Base-by-base conservation (phyloP, 2,329 filamentous ascomycete species). In the Microsporum canis region DNA sequence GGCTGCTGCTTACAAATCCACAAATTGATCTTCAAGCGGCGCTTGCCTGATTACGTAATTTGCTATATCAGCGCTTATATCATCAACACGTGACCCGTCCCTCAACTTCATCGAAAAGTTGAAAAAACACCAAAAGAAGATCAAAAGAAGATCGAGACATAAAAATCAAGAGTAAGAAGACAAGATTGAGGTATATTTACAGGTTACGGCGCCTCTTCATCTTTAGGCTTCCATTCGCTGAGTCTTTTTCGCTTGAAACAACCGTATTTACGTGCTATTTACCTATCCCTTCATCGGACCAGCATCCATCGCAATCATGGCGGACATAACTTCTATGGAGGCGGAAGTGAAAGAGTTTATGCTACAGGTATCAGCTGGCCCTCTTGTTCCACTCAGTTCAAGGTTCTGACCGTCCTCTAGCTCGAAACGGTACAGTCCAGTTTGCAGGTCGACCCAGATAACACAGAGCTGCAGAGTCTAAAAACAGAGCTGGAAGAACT, bases 401-500 rank as follows among this genome's bases (percentile, higher is more conserved):
- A 29, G 41, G 49, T 5, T 33, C 55, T 59, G 53, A 47, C 57
- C 31, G 55, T 4, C 56, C 63, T 29, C 6, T 69, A 91, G 88
- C 84, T 95, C 71, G 88, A 91, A 70, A 85, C 89, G 41, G 85
- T 96, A 63, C 78, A 86, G 69, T 79, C 83, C 60, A 88, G 88
- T 66, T 83, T 95, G 61, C 85, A 87, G 73, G 85, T 88, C 73
- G 89, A 94, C 70, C 86, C 91, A 65, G 86, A 88, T 62, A 92
- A 90, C 74, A 79, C 79, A 69, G 90, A 92, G 75, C 84, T 95
- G 70, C 81, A 86, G 70, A 83, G 82, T 71, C 83, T 96, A 72
- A 86, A 88, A 76, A 79, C 83, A 72, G 90, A 95, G 80, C 84
- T 96, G 77, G 83, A 89, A 79, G 83, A 87, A 77, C 84, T 89